These are phyloP conservation scores for Scutellaria baicalensis DNA, from an alignment of 257 asterid species.

Conservation along the genomic window DNA sequence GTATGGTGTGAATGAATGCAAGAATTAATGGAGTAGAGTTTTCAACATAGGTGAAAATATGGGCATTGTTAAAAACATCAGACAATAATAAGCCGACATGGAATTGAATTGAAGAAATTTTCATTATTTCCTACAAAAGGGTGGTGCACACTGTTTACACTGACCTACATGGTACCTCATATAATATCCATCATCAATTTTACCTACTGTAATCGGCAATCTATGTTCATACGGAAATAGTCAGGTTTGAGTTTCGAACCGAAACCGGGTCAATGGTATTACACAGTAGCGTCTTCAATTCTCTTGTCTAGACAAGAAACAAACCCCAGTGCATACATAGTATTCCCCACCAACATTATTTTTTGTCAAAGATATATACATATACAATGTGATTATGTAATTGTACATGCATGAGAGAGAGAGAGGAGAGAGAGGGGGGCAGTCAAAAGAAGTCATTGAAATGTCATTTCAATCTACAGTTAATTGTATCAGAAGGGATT, in stretches of 20 bases:
- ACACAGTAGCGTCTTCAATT: constrained; percentile 7
- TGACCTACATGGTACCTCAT: neutral
- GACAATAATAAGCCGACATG: neutral
- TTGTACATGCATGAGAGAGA: neutral
- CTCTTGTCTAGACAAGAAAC: constrained; percentile 10
- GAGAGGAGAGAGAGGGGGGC: neutral
- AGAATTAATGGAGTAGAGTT: neutral
- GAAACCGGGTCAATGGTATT: constrained; percentile 8
- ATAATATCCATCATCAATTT: neutral
- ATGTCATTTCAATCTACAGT: constrained; percentile 52
- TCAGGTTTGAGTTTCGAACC: too few species aligned
- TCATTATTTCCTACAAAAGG: neutral
- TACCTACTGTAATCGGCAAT: too few species aligned
- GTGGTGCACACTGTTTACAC: neutral
- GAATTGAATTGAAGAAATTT: neutral
- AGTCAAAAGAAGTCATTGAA: constrained; percentile 36
- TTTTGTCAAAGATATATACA: neutral
- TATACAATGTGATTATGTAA: neutral
- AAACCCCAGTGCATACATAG: constrained; percentile 11
- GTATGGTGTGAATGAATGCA: neutral
- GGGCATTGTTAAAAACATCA: neutral
- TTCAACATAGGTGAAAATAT: constrained; percentile 9
- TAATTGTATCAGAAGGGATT: constrained; percentile 2
- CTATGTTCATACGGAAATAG: too few species aligned
- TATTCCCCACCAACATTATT: constrained; percentile 38